phyloP scores from a whole-genome alignment of 1,139 yeast species.

The Hemisphaericaspora xylofermentans region DNA sequence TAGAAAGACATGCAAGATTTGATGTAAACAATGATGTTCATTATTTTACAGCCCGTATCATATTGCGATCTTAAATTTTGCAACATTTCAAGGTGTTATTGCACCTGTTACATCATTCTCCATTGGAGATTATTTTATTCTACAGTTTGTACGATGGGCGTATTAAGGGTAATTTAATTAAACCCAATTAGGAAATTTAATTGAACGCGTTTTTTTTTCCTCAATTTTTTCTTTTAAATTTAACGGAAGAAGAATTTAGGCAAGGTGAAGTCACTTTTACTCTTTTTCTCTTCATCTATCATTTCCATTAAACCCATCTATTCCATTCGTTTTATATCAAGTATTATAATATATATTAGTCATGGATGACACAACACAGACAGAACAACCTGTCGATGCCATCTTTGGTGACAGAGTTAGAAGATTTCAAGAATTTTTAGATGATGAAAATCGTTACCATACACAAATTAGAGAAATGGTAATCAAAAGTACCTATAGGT shows the following conservation, averaged over 20 bases:
- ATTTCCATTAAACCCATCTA: background rate
- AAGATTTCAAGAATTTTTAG: slow-evolving; percentile 85
- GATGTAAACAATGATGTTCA: no score
- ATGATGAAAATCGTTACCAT: slow-evolving; percentile 59
- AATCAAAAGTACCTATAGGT: slow-evolving; percentile 61
- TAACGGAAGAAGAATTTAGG: background rate
- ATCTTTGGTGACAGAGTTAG: slow-evolving; percentile 79
- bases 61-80: no score
- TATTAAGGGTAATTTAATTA: background rate
- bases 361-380: slow-evolving; percentile 20
- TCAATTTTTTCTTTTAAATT: slow-evolving; percentile 4
- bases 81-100: no score
- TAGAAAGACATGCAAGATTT: no score
- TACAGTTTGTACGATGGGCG: slow-evolving; percentile 10
- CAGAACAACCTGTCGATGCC: slow-evolving; percentile 44
- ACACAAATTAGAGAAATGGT: slow-evolving; percentile 73
- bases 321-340: background rate
- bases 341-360: background rate
- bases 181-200: slow-evolving; percentile 29
- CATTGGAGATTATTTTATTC: no score
- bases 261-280: background rate
- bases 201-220: slow-evolving; percentile 28
- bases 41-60: no score
- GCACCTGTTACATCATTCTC: no score
- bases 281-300: background rate